These are phyloP conservation scores for Diaporthe citrichinensis DNA, from an alignment of 2,329 filamentous ascomycete species.

Conservation along the genomic window DNA sequence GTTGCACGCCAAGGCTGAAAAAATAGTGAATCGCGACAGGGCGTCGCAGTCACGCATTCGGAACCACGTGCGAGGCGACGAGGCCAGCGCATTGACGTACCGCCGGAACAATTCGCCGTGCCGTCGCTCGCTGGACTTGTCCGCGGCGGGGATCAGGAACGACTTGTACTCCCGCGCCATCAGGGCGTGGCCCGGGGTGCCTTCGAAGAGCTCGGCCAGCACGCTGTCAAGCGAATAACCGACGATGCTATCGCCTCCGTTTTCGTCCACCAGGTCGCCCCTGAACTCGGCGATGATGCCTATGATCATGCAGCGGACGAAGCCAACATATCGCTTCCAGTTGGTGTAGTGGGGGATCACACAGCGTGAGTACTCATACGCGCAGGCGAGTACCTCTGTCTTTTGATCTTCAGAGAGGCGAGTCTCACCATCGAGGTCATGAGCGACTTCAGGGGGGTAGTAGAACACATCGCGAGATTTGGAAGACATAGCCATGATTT, in stretches of 20 bases:
- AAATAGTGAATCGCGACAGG: constrained; percentile 50
- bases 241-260: constrained; percentile 35
- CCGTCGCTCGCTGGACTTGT: constrained; percentile 42
- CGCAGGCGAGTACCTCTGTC: constrained; percentile 43
- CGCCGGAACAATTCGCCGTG: constrained; percentile 47
- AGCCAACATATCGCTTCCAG: constrained; percentile 45
- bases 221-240: constrained; percentile 44
- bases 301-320: constrained; percentile 44
- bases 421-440: constrained; percentile 33
- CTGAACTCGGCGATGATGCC: constrained; percentile 46
- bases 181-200: constrained; percentile 35
- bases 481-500: not conserved
- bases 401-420: constrained; percentile 36
- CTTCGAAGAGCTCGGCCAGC: constrained; percentile 42
- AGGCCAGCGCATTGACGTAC: constrained; percentile 48
- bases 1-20: constrained; percentile 50
- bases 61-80: constrained; percentile 49
- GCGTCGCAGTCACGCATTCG: constrained; percentile 53
- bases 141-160: constrained; percentile 44
- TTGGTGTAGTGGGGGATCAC: constrained; percentile 48
- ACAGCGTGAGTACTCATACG: constrained; percentile 47
- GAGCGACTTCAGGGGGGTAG: constrained; percentile 40
- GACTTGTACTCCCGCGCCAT: constrained; percentile 46
- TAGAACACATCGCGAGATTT: constrained; percentile 32
- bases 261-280: constrained; percentile 42